Percentiles rank a stretch among this genome's conserved stretches.
Evolutionary conservation across 192 early-diverging fungal genomes (phyloP).

Genomic region (Backusella australiensis): DNA sequence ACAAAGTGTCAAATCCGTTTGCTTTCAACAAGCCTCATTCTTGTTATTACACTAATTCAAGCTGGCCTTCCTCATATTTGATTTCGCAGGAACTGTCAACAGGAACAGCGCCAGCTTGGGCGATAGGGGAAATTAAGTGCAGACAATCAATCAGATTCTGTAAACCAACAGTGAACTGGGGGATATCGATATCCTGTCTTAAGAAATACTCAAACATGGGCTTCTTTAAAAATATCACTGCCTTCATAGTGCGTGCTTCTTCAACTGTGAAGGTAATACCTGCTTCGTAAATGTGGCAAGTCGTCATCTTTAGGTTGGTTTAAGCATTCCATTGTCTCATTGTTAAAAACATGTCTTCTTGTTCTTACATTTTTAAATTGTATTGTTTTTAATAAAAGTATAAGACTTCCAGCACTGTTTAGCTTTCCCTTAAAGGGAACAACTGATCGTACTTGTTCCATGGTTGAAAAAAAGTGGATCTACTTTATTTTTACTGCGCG

Average conservation of each 20-base stretch:
- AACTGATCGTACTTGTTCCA: not conserved
- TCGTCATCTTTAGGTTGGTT: not conserved
- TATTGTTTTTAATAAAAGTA: not conserved
- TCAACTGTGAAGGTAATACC: not conserved
- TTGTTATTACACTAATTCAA: slow-evolving; percentile 1
- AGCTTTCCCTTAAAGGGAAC: slow-evolving; percentile 2
- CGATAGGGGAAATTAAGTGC: not conserved
- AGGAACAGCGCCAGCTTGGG: not conserved
- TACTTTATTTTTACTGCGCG: not conserved
- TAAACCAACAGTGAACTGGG: not conserved
- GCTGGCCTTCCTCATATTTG: slow-evolving; percentile 16
- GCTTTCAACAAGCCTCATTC: too few species aligned
- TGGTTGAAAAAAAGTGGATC: not conserved
- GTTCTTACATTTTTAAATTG: slow-evolving; percentile 7
- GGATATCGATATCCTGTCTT: not conserved
- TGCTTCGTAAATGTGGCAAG: not conserved
- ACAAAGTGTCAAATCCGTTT: not conserved
- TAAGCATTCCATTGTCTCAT: not conserved
- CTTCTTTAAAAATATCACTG: slow-evolving; percentile 6
- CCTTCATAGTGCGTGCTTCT: not conserved
- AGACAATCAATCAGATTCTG: not conserved
- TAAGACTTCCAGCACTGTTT: not conserved
- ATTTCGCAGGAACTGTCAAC: slow-evolving; percentile 14
- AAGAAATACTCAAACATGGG: not conserved
- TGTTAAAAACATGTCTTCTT: not conserved